A percentile compares a stretch with the other conserved stretches of the same genome.
These are phyloP conservation scores for Pisolithus thermaeus DNA, from an alignment of 1,284 basidiomycete species.

Conservation along the genomic window DNA sequence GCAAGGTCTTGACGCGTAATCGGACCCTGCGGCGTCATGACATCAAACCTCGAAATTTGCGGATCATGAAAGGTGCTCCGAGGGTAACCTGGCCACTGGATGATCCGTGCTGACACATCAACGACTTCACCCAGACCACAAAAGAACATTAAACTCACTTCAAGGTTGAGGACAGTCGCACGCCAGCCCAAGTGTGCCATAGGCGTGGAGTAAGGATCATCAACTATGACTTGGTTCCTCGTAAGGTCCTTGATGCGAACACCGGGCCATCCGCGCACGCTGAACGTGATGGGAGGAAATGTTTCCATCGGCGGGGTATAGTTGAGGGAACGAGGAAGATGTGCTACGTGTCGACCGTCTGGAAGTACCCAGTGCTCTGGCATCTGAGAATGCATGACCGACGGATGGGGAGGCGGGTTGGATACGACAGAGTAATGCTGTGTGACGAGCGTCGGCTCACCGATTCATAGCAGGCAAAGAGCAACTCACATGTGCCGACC, in stretches of 20 bases:
- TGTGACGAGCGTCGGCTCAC: background rate
- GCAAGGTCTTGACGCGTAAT: constrained; percentile 21
- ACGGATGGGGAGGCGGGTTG: constrained; percentile 21
- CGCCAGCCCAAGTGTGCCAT: constrained; percentile 19
- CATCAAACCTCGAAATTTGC: constrained; percentile 14
- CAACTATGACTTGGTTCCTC: constrained; percentile 9
- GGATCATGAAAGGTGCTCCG: background rate
- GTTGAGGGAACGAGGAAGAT: constrained; percentile 15
- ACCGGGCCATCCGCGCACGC: constrained; percentile 17
- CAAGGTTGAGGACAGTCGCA: constrained; percentile 14
- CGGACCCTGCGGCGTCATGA: background rate
- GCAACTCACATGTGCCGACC: constrained; percentile 4
- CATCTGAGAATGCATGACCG: constrained; percentile 12
- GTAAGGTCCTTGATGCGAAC: constrained; percentile 16
- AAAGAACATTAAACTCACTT: constrained; percentile 10
- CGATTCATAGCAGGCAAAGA: background rate
- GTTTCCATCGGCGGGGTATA: constrained; percentile 15
- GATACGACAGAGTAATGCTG: constrained; percentile 15
- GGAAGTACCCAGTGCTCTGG: constrained; percentile 14
- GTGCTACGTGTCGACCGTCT: constrained; percentile 17
- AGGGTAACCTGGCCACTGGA: constrained; percentile 26
- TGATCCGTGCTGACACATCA: background rate
- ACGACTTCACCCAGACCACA: background rate
- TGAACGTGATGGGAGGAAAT: constrained; percentile 18
- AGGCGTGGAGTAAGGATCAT: constrained; percentile 16